Evolutionary conservation across 179 eudicot species (phyloP).

Genomic region (Sideroxylon spinosum): DNA sequence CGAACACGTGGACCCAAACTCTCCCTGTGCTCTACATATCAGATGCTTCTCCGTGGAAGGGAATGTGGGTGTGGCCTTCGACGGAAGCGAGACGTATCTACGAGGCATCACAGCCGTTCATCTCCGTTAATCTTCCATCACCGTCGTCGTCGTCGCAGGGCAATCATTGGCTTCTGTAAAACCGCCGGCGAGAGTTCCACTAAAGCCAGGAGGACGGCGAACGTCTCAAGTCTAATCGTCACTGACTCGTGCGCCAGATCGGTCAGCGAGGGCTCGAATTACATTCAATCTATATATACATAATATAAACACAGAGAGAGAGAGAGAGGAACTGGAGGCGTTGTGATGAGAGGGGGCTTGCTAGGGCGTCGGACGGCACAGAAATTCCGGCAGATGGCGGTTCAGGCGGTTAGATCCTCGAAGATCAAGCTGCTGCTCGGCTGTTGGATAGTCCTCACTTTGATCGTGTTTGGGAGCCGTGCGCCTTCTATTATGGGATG

Average conservation of each 20-base stretch:
- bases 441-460: slow-evolving; percentile 42
- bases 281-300: not conserved
- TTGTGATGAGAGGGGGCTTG: slow-evolving; percentile 48
- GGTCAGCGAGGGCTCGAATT: slow-evolving; percentile 6
- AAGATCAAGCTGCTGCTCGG: slow-evolving; percentile 56
- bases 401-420: slow-evolving; percentile 49
- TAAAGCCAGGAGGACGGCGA: not conserved
- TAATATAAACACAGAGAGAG: not conserved
- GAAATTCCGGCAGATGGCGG: slow-evolving; percentile 45
- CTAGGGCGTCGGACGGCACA: slow-evolving; percentile 49
- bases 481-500: slow-evolving; percentile 45
- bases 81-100: not conserved
- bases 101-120: slow-evolving; percentile 4
- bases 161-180: not conserved
- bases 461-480: slow-evolving; percentile 37
- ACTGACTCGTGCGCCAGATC: slow-evolving; percentile 9
- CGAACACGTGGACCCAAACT: not conserved
- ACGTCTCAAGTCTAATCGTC: not conserved
- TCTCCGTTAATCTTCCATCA: not conserved
- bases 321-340: not conserved
- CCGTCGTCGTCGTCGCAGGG: too few relatives aligned
- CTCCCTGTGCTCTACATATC: not conserved
- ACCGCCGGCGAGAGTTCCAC: slow-evolving; percentile 6
- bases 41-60: not conserved
- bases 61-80: not conserved